Percentiles rank a stretch among this genome's conserved stretches.
phyloP scores from a whole-genome alignment of 768 basidiomycete species.

The Ramaria rubella region DNA sequence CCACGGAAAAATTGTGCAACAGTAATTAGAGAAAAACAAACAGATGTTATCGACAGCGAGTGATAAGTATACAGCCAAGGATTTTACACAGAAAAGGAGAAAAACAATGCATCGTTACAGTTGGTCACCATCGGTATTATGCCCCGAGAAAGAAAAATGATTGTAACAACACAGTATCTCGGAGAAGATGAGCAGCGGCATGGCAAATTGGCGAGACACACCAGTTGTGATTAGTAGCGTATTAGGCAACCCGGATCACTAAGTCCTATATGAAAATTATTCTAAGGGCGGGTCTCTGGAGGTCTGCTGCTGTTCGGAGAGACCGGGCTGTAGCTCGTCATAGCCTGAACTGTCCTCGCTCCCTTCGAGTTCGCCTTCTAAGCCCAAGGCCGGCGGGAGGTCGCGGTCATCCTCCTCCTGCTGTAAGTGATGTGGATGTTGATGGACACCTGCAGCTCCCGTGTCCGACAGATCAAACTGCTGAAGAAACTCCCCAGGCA shows the following conservation, averaged over 20 bases:
- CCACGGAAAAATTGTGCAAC: background rate
- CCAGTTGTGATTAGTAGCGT: background rate
- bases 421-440: background rate
- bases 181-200: too few species aligned
- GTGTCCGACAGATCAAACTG: background rate
- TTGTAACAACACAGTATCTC: background rate
- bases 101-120: constrained; percentile 2
- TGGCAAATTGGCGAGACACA: background rate
- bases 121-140: constrained; percentile 1
- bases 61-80: constrained; percentile 2
- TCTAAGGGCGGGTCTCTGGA: background rate
- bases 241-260: background rate
- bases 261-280: background rate
- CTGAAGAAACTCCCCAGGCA: background rate
- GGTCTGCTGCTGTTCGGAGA: background rate
- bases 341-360: background rate
- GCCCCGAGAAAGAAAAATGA: background rate
- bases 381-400: background rate
- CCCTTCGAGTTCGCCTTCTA: background rate
- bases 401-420: background rate
- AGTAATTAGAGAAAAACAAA: background rate
- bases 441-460: background rate
- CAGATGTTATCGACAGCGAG: background rate
- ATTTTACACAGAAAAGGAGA: background rate
- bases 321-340: background rate